These are phyloP conservation scores for Trichocomaceae sp. DNA, from an alignment of 2,329 filamentous ascomycete genomes.

Conservation along the genomic window DNA sequence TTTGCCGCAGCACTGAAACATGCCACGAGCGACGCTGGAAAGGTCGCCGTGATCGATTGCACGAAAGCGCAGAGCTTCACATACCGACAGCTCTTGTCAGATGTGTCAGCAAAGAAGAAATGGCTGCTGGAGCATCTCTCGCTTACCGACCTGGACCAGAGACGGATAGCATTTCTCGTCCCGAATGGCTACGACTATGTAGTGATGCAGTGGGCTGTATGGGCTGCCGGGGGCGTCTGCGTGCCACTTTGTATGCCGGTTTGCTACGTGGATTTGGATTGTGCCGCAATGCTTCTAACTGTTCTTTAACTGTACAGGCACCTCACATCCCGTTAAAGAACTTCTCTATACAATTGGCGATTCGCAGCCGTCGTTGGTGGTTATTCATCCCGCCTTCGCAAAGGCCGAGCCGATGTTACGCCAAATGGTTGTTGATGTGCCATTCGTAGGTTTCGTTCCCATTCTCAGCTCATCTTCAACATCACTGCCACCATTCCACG, in stretches of 20 bases:
- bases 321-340: conserved; percentile 37
- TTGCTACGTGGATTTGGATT: not conserved
- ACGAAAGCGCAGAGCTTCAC: conserved; percentile 36
- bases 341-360: conserved; percentile 38
- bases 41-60: conserved; percentile 35
- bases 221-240: conserved; percentile 39
- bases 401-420: conserved; percentile 28
- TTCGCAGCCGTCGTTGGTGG: conserved; percentile 37
- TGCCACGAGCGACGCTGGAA: conserved; percentile 26
- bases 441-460: conserved; percentile 27
- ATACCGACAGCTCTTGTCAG: conserved; percentile 35
- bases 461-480: conserved; percentile 18
- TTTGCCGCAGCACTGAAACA: conserved; percentile 34
- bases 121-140: conserved; percentile 28
- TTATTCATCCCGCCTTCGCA: conserved; percentile 35
- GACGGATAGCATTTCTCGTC: conserved; percentile 33
- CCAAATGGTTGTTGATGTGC: conserved; percentile 22
- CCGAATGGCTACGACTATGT: conserved; percentile 40
- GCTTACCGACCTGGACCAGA: conserved; percentile 29
- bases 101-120: conserved; percentile 32
- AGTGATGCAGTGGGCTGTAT: conserved; percentile 38
- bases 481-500: conserved; percentile 28
- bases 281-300: not conserved
- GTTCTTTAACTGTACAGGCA: conserved; percentile 24
- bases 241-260: conserved; percentile 36